phyloP scores from a whole-genome alignment of 1,284 basidiomycete species.

The Ceraceosorus guamensis region DNA sequence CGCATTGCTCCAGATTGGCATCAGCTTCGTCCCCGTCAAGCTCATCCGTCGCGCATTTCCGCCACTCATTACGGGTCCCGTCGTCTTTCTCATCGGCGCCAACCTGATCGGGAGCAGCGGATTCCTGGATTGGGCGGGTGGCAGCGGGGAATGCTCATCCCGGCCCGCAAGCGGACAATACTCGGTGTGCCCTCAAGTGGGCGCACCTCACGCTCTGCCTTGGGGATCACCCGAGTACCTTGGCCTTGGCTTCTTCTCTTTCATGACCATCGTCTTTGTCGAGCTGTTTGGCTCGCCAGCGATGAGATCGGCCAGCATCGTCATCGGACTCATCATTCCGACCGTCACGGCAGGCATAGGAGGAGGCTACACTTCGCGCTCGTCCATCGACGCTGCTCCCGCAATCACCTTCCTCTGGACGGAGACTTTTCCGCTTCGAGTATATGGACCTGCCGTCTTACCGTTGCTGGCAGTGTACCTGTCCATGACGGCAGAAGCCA shows the following conservation, averaged over 20 bases:
- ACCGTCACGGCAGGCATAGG: conserved; percentile 29
- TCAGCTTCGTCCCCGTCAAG: conserved; percentile 63
- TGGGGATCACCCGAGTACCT: conserved; percentile 77
- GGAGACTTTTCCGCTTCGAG: conserved; percentile 66
- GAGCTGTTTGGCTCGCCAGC: conserved; percentile 71
- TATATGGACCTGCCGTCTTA: conserved; percentile 73
- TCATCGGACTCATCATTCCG: conserved; percentile 43
- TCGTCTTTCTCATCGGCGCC: conserved; percentile 57
- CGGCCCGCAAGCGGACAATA: conserved; percentile 62
- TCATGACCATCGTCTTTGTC: conserved; percentile 64
- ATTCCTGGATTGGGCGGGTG: conserved; percentile 71
- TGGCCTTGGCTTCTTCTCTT: conserved; percentile 75
- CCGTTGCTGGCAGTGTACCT: conserved; percentile 73
- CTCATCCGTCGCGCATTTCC: conserved; percentile 67
- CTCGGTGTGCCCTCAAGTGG: conserved; percentile 54
- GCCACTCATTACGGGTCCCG: conserved; percentile 62
- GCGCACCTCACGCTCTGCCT: conserved; percentile 54
- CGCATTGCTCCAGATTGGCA: conserved; percentile 68
- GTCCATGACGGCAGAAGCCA: conserved; percentile 65
- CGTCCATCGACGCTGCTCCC: conserved; percentile 22
- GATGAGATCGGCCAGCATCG: conserved; percentile 59
- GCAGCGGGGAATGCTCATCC: conserved; percentile 56
- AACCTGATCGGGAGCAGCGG: conserved; percentile 68
- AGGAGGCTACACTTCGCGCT: conserved; percentile 23
- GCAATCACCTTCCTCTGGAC: conserved; percentile 55